Evolutionary conservation across 345 rosid species (phyloP), one percentile per base, ranked within the genome.

Genomic region (Camelina hispida): DNA sequence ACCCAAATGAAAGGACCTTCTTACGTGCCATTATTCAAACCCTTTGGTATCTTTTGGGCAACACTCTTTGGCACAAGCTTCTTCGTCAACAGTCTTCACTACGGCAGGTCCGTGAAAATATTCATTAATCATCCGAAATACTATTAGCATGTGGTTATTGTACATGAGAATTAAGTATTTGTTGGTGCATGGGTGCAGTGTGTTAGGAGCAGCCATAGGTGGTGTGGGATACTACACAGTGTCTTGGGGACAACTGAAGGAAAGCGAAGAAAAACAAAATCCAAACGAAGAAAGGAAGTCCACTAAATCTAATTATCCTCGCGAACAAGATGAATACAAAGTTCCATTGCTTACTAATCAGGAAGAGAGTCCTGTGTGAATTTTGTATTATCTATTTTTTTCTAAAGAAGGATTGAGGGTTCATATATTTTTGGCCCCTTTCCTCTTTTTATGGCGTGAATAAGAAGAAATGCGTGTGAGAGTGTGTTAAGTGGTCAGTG

Each of bases 1-100:
- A 61, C 86, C 10, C 67, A 79, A 38, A 75, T 51, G 79, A 93
- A 87, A 79, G 96, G 95, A 53, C 85, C 87, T 66, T 76, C 75
- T 44, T 89, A 89, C 60, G 91, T 86, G 69, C 85, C 89, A 57
- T 68, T 90, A 87, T 89, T 89, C 71, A 91, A 86, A 79, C 96
- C 95, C 20, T 87, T 90, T 59, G 91, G 95, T 71, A 83, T 87
- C 28, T 71, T 84, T 32, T 90, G 86, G 75, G 95, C 93, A 2
- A 79, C 87, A 30, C 47, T 83, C 65, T 87, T 90, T 10, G 93
- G 91, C 10, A 74, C 80, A 37, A 58, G 68, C 79, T 93, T 93
- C 90, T 93, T 90, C 62, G 85, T 83, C 44, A 87, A 85, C 62
- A 84, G 91, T 82, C 88, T 88, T 72, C 89, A 84, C 52, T 90